Percentiles rank a stretch among this genome's conserved stretches.
Evolutionary conservation across 176 grass and related monocot genomes (phyloP).

Genomic region (Carex kokanica): DNA sequence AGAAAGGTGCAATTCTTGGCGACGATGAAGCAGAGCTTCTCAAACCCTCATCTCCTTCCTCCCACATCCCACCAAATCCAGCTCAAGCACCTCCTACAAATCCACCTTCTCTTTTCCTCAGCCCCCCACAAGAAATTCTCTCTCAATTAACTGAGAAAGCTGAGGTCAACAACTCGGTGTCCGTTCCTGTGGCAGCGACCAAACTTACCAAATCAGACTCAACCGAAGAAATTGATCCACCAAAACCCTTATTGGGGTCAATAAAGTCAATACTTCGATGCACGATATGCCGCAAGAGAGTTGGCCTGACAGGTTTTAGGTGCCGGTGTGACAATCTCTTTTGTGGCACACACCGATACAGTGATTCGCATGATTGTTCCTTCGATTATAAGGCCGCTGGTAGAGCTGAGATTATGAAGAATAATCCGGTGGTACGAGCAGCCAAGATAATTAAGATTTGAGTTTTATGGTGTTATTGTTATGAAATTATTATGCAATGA

Average conservation of each 20-base stretch:
- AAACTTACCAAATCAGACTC: background rate
- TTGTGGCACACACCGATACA: constrained; percentile 42
- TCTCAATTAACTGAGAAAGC: constrained; percentile 21
- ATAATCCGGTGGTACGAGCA: constrained; percentile 48
- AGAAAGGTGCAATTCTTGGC: constrained; percentile 50
- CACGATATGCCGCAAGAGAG: constrained; percentile 39
- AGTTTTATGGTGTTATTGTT: constrained; percentile 26
- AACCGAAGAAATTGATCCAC: background rate
- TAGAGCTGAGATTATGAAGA: constrained; percentile 45
- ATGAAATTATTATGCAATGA: constrained; percentile 12
- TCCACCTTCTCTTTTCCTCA: constrained; percentile 41
- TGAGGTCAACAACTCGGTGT: constrained; percentile 7
- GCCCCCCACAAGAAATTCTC: constrained; percentile 33
- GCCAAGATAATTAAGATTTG: constrained; percentile 55
- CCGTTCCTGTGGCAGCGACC: background rate
- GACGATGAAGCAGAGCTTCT: constrained; percentile 53
- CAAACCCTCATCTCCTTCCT: constrained; percentile 43
- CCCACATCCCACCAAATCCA: constrained; percentile 32
- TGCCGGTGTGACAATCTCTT: constrained; percentile 47
- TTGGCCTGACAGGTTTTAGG: constrained; percentile 46
- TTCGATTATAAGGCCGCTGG: constrained; percentile 49
- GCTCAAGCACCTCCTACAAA: constrained; percentile 31
- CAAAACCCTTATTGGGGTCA: background rate
- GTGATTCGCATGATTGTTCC: constrained; percentile 44
- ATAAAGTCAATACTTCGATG: constrained; percentile 37